Base-by-base conservation (phyloP, 129 eudicot species). In the Artemisia annua region DNA sequence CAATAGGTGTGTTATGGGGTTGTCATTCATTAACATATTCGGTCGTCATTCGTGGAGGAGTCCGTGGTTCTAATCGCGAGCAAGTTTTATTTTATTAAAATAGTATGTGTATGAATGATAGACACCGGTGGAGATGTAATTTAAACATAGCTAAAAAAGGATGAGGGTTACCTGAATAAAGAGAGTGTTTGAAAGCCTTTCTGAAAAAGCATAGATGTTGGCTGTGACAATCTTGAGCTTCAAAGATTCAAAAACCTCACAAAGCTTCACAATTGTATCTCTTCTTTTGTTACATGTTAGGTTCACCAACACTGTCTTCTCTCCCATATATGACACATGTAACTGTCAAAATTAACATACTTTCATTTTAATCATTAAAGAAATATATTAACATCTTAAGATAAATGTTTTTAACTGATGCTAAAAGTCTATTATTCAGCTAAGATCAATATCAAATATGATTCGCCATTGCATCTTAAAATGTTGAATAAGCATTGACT, bases 241-340 rank as follows among this genome's bases (percentile, higher is more conserved):
- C 75, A 92, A 87, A 44, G 94, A 79, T 69, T 92, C 98, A 82
- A 92, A 92, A 51, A 75, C 79, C 57, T 89, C 82, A 72, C 91
- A 92, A 49, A 92, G 77, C 80, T 78, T 85, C 15, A 87, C 82
- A 83, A 92, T 83, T 26, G 95, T 92, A 82, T 89, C 95, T 48
- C 70, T 81, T 57, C 78, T 78, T 78, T 87, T 87, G 46, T 74
- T 72, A 71, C 98, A 92, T 24, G 85, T 79, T 51, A 92, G 60
- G 79, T 80, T 92, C 65, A 89, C 91, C 62, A 89, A 86, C 46
- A 89, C 75, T 18, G 79, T 85, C 66, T 83, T 87, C 55, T 87
- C 89, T 67, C 88, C 90, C 88, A 89, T 70, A 43, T 78, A 76
- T 1, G 82, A 61, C 26, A 92, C 84, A 70, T 73, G 83, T 28